Percentiles rank a stretch among this genome's conserved stretches.
phyloP scores from a whole-genome alignment of 2,329 filamentous ascomycete species.

The Claviceps lovelessii region DNA sequence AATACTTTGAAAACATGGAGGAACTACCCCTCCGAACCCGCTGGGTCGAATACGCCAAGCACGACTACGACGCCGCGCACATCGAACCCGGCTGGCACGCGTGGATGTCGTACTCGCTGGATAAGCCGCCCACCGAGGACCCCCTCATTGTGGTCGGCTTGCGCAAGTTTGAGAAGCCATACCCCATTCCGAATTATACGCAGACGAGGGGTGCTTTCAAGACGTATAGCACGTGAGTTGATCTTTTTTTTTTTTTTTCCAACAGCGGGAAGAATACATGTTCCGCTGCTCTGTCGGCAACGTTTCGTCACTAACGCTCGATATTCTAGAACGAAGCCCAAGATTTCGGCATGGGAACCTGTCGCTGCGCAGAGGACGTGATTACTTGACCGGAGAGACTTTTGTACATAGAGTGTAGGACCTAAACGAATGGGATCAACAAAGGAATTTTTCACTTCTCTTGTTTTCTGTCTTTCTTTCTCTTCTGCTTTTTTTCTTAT shows the following conservation, averaged over 20 bases:
- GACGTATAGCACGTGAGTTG: slow-evolving; percentile 83
- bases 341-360: slow-evolving; percentile 40
- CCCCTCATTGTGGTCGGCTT: slow-evolving; percentile 51
- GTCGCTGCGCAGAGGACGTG: slow-evolving; percentile 22
- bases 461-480: background rate
- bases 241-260: background rate
- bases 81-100: slow-evolving; percentile 96
- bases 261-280: too few relatives aligned
- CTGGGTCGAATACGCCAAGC: slow-evolving; percentile 93
- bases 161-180: slow-evolving; percentile 61
- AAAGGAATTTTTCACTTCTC: background rate
- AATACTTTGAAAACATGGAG: slow-evolving; percentile 91
- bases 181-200: slow-evolving; percentile 62
- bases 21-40: slow-evolving; percentile 89
- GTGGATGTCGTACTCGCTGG: slow-evolving; percentile 89
- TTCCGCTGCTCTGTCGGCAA: too few relatives aligned
- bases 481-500: background rate
- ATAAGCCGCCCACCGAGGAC: slow-evolving; percentile 71
- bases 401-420: slow-evolving; percentile 18
- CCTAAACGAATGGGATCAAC: background rate
- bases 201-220: slow-evolving; percentile 67
- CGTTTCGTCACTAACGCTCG: slow-evolving; percentile 6
- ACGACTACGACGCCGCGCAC: slow-evolving; percentile 69
- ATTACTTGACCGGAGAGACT: slow-evolving; percentile 3
- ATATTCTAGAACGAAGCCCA: slow-evolving; percentile 34